phyloP scores from a whole-genome alignment of 2,329 filamentous ascomycete species.

The Raffaelea ambrosiae region DNA sequence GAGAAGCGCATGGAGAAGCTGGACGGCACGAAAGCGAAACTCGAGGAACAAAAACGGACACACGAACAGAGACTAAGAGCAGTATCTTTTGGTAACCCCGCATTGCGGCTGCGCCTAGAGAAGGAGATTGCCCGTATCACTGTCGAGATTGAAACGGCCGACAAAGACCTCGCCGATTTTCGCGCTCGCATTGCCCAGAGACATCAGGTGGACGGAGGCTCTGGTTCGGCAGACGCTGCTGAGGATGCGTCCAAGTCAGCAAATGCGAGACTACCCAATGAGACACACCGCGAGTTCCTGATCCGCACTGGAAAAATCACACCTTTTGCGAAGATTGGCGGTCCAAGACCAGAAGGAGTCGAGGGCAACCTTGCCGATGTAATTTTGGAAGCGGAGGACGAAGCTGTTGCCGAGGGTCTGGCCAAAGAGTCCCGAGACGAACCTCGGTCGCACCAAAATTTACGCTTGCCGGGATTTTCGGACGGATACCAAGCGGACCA shows the following conservation, averaged over 20 bases:
- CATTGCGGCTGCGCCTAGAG: slow-evolving; percentile 48
- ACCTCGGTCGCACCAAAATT: slow-evolving; percentile 59
- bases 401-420: slow-evolving; percentile 45
- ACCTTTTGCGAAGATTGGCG: slow-evolving; percentile 75
- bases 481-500: slow-evolving; percentile 25
- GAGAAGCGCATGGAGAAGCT: slow-evolving; percentile 54
- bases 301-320: slow-evolving; percentile 97
- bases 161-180: slow-evolving; percentile 72
- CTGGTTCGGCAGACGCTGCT: slow-evolving; percentile 6
- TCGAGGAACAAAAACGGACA: slow-evolving; percentile 56
- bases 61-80: slow-evolving; percentile 36
- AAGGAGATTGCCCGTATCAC: slow-evolving; percentile 50
- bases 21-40: slow-evolving; percentile 43
- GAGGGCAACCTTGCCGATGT: slow-evolving; percentile 67
- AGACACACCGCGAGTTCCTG: slow-evolving; percentile 79
- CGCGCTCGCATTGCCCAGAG: slow-evolving; percentile 71
- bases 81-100: slow-evolving; percentile 30
- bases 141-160: slow-evolving; percentile 53
- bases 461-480: slow-evolving; percentile 65
- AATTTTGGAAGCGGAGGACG: slow-evolving; percentile 74
- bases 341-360: slow-evolving; percentile 50
- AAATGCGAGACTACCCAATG: slow-evolving; percentile 61
- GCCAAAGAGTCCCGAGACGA: slow-evolving; percentile 34
- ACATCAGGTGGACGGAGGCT: slow-evolving; percentile 27
- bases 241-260: slow-evolving; percentile 28